Evolutionary conservation across 2,329 filamentous ascomycete species (phyloP).

Genomic region (Apiospora malaysiana): DNA sequence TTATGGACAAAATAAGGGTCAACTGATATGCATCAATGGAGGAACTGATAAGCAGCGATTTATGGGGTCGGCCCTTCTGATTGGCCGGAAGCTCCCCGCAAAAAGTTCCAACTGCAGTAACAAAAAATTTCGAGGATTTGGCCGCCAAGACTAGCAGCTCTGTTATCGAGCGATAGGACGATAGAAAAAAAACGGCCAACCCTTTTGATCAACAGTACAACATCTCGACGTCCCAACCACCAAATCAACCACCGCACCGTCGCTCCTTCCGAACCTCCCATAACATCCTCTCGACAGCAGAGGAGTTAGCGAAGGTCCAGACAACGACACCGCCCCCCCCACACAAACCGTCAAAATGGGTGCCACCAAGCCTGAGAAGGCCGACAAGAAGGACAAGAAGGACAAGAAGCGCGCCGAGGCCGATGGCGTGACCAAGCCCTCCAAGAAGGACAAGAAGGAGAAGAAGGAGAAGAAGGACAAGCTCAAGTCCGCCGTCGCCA

Average conservation of each 20-base stretch:
- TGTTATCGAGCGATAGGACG: conserved; percentile 14
- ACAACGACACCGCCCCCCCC: too few species aligned
- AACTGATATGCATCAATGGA: conserved; percentile 20
- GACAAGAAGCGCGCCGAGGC: conserved; percentile 60
- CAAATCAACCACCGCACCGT: not conserved
- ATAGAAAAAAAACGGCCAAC: conserved; percentile 5
- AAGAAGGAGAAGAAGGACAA: conserved; percentile 75
- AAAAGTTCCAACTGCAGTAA: conserved; percentile 5
- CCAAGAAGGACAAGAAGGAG: conserved; percentile 70
- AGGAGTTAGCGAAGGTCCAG: not conserved
- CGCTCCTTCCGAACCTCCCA: not conserved
- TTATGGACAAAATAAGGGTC: not conserved
- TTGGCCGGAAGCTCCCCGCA: conserved; percentile 13
- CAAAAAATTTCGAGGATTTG: conserved; percentile 19
- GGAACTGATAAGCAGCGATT: not conserved
- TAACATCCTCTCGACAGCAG: not conserved
- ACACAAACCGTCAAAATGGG: conserved; percentile 34
- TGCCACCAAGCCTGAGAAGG: conserved; percentile 43
- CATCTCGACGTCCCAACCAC: not conserved
- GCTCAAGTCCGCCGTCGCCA: conserved; percentile 63
- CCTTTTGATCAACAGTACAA: not conserved
- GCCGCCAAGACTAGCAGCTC: conserved; percentile 11
- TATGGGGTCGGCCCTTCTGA: not conserved
- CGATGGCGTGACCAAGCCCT: conserved; percentile 59
- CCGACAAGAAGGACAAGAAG: conserved; percentile 64